These are phyloP conservation scores for Acorus gramineus DNA, from an alignment of 106 monocot species.

Conservation along the genomic window DNA sequence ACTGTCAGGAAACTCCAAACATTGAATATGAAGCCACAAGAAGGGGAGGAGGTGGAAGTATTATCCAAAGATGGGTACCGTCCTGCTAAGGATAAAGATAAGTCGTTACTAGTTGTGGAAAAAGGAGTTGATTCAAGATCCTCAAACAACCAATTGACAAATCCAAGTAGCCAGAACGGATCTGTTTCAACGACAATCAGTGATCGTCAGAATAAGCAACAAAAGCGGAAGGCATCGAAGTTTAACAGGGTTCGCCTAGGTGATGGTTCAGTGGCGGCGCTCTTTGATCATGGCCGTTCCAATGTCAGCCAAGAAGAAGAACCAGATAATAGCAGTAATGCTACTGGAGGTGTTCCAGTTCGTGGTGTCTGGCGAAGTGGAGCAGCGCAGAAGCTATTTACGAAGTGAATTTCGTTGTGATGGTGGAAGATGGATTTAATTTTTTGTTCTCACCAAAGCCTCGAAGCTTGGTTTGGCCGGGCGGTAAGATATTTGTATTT, in stretches of 20 bases:
- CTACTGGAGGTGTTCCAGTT: slow-evolving; percentile 12
- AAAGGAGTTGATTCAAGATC: slow-evolving; percentile 1
- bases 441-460: no score
- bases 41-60: slow-evolving; percentile 33
- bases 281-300: slow-evolving; percentile 19
- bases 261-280: slow-evolving; percentile 41
- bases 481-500: no score
- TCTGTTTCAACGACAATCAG: neutral
- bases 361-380: slow-evolving; percentile 75
- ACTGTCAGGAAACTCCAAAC: slow-evolving; percentile 60
- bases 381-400: slow-evolving; percentile 48
- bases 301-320: slow-evolving; percentile 25
- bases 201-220: slow-evolving; percentile 29
- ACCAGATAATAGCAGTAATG: slow-evolving; percentile 5
- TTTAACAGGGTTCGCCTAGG: slow-evolving; percentile 67
- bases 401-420: no score
- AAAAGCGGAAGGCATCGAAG: slow-evolving; percentile 42
- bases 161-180: slow-evolving; percentile 11
- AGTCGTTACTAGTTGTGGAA: no score
- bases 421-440: no score
- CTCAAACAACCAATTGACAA: neutral
- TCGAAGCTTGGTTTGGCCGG: no score
- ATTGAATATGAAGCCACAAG: slow-evolving; percentile 16
- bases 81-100: slow-evolving; percentile 18
- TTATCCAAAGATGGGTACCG: slow-evolving; percentile 86